Evolutionary conservation across 768 basidiomycete genomes (phyloP).

Genomic region (Amanita exitialis): DNA sequence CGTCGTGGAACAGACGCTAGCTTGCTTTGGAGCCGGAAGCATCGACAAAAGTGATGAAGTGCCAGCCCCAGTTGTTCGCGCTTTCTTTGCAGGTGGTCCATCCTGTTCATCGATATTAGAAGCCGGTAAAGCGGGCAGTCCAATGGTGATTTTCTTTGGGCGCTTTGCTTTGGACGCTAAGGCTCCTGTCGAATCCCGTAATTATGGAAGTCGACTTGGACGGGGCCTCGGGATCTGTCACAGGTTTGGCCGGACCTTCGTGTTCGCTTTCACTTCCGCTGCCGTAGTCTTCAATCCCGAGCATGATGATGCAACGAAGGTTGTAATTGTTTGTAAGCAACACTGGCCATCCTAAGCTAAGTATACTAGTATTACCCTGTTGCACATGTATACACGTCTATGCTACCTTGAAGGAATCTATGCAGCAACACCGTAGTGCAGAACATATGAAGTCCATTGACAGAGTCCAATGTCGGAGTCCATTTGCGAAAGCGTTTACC

Average conservation of each 20-base stretch:
- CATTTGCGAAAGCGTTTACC: background rate
- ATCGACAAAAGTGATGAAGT: conserved; percentile 57
- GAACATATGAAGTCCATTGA: background rate
- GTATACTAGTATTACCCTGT: background rate
- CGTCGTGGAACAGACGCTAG: conserved; percentile 38
- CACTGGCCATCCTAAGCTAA: background rate
- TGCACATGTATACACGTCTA: background rate
- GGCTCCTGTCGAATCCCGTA: conserved; percentile 4
- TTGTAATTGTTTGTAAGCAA: background rate
- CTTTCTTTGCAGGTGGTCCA: conserved; percentile 48
- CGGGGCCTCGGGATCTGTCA: conserved; percentile 10
- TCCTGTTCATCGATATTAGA: conserved; percentile 27
- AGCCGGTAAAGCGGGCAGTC: conserved; percentile 35
- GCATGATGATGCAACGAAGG: conserved; percentile 29
- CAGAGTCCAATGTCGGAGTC: too few species aligned
- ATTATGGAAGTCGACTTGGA: background rate
- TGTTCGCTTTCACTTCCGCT: conserved; percentile 57
- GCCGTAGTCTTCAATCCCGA: conserved; percentile 70
- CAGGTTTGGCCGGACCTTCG: conserved; percentile 18
- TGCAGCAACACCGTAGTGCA: background rate
- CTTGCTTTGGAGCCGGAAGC: conserved; percentile 67
- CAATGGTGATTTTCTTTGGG: conserved; percentile 51
- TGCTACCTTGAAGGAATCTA: background rate
- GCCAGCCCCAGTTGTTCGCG: conserved; percentile 46
- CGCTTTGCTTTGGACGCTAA: conserved; percentile 21